phyloP scores from a whole-genome alignment of 306 rosid genomes.

The Rosa rugosa region DNA sequence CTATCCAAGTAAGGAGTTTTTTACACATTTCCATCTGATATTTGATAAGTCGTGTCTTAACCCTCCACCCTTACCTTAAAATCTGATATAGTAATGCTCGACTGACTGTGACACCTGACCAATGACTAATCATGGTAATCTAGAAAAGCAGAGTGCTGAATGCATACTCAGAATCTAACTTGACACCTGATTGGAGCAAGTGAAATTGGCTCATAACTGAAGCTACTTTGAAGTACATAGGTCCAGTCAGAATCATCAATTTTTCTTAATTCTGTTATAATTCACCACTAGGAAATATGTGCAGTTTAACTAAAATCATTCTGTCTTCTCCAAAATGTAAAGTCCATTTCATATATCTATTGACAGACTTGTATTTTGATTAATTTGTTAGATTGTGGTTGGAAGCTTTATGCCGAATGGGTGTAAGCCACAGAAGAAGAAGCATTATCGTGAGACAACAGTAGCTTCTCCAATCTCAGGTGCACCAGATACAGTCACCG shows the following conservation, averaged over 20 bases:
- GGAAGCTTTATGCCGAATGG: conserved; percentile 70
- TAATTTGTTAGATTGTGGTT: conserved; percentile 58
- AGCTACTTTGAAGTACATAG: not conserved
- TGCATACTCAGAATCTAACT: not conserved
- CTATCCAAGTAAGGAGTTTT: conserved; percentile 55
- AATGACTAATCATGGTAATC: not conserved
- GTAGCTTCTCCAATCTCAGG: conserved; percentile 38
- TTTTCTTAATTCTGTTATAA: not conserved
- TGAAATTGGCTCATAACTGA: not conserved
- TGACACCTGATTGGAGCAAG: not conserved
- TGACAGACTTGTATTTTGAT: not conserved
- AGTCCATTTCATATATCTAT: not conserved
- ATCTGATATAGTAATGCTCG: not conserved
- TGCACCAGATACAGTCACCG: conserved; percentile 36
- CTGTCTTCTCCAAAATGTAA: not conserved
- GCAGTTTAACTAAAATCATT: not conserved
- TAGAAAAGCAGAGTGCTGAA: not conserved
- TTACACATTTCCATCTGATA: not conserved
- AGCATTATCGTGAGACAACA: conserved; percentile 46
- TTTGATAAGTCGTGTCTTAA: not conserved
- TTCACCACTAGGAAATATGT: not conserved
- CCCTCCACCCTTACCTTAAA: too few species aligned
- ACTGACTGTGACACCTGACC: not conserved
- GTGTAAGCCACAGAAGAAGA: conserved; percentile 49
- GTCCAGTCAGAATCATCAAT: not conserved